These are phyloP conservation scores for Teunomyces tritomae DNA, from an alignment of 805 yeast species.

Conservation along the genomic window DNA sequence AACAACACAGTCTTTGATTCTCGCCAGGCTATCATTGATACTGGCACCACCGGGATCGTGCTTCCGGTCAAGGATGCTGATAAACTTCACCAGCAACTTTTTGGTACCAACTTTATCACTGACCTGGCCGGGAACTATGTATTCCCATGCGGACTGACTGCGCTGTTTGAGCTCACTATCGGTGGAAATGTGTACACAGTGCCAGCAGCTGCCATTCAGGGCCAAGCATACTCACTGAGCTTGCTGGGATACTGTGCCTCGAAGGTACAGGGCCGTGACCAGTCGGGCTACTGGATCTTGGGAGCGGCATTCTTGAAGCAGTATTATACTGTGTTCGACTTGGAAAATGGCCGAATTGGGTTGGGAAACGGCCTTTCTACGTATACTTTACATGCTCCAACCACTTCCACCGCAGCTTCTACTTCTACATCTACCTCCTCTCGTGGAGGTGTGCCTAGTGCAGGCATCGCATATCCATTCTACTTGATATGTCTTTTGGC, in stretches of 20 bases:
- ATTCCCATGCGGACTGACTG: slow-evolving; percentile 50
- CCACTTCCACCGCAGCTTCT: background rate
- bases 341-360: slow-evolving; percentile 49
- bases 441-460: background rate
- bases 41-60: slow-evolving; percentile 65
- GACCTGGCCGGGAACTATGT: slow-evolving; percentile 62
- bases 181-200: slow-evolving; percentile 46
- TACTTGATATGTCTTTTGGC: background rate
- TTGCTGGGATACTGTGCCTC: slow-evolving; percentile 58
- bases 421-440: background rate
- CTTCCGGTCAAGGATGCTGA: slow-evolving; percentile 55
- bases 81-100: slow-evolving; percentile 43
- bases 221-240: slow-evolving; percentile 39
- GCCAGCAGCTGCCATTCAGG: slow-evolving; percentile 45
- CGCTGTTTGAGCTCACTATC: slow-evolving; percentile 38
- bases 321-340: slow-evolving; percentile 58
- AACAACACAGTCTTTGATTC: slow-evolving; percentile 12
- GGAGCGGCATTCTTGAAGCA: slow-evolving; percentile 61
- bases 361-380: slow-evolving; percentile 30
- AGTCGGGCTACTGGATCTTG: slow-evolving; percentile 49
- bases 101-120: slow-evolving; percentile 46
- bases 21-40: slow-evolving; percentile 55
- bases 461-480: background rate
- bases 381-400: background rate
- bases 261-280: slow-evolving; percentile 57